Evolutionary conservation across 495 filamentous ascomycete genomes (phyloP).

Genomic region (Corynascus novoguineensis): DNA sequence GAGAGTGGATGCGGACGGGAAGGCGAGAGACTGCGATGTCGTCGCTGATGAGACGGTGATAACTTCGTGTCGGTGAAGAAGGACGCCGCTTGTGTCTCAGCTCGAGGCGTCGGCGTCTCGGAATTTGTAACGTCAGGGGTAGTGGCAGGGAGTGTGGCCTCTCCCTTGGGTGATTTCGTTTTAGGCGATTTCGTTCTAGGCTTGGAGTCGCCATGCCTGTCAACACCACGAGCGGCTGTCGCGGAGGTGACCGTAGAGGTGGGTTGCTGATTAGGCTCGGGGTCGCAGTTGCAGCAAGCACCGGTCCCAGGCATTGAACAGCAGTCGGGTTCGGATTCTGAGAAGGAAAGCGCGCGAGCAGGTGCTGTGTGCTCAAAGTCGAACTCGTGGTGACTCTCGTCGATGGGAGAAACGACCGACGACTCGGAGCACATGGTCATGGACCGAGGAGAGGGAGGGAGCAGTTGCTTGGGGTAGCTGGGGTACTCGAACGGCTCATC

Average conservation of each 20-base stretch:
- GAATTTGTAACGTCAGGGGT: conserved; percentile 25
- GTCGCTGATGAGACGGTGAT: conserved; percentile 23
- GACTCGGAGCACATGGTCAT: conserved; percentile 45
- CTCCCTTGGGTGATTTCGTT: neutral
- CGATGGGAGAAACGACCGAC: conserved; percentile 30
- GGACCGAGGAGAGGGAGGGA: conserved; percentile 44
- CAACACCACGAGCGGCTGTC: conserved; percentile 19
- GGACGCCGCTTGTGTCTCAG: conserved; percentile 25
- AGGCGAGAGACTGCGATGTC: conserved; percentile 30
- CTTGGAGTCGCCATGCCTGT: conserved; percentile 7
- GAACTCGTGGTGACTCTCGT: conserved; percentile 21
- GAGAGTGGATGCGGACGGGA: conserved; percentile 28
- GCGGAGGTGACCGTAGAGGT: conserved; percentile 29
- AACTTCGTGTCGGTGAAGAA: conserved; percentile 29
- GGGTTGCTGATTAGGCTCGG: conserved; percentile 22
- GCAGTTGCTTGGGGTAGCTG: conserved; percentile 22
- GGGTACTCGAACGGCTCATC: conserved; percentile 39
- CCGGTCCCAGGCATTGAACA: conserved; percentile 18
- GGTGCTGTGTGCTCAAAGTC: conserved; percentile 31
- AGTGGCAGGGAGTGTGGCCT: neutral
- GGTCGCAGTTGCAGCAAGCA: neutral
- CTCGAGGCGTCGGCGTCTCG: conserved; percentile 38
- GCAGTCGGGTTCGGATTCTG: conserved; percentile 39
- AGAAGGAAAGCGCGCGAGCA: conserved; percentile 40
- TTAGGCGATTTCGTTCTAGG: conserved; percentile 11